Base-by-base conservation (phyloP, 108 stramenopile species). In the Nitzschia palea region DNA sequence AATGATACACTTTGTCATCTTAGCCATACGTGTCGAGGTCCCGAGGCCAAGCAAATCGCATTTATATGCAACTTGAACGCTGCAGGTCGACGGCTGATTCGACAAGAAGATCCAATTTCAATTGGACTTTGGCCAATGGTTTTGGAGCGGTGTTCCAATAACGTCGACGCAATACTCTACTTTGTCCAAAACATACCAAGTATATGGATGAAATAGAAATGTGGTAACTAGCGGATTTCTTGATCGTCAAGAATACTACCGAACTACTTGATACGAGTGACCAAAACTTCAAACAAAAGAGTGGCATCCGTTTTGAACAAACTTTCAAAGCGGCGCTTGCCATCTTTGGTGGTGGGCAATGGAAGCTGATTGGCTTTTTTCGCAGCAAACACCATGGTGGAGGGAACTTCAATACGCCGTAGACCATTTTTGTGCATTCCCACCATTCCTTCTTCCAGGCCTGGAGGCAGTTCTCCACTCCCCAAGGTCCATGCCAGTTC, bases 261-360 rank as follows among this genome's bases (percentile, higher is more conserved):
- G 31, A 55, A 32, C 30, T 82, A 87, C 56, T 89, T 89, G 44
- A 89, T 77, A 62, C 85, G 74, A 3, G 87, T 86, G 3, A 86
- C 83, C 54, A 86, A 47, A 14, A 89, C 85, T 62, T 89, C 87
- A 73, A 89, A 86, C 20, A 89, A 44, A 20, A 89, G 68, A 14
- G 87, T 89, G 2, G 87, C 87, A 65, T 89, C 87, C 18, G 87
- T 89, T 55, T 89, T 89, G 80, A 86, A 89, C 44, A 89, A 70
- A 36, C 58, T 72, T 22, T 84, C 85, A 42, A 69, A 88, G 36
- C 70, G 29, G 15, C 87, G 81, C 44, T 82, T 82, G 3, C 85
- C 87, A 60, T 86, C 87, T 67, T 86, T 89, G 32, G 83, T 89
- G 40, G 79, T 82, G 28, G 83, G 82, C 54, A 45, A 51, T 3